Evolutionary conservation across 2,329 filamentous ascomycete genomes (phyloP).

Genomic region (Coleophoma crateriformis): DNA sequence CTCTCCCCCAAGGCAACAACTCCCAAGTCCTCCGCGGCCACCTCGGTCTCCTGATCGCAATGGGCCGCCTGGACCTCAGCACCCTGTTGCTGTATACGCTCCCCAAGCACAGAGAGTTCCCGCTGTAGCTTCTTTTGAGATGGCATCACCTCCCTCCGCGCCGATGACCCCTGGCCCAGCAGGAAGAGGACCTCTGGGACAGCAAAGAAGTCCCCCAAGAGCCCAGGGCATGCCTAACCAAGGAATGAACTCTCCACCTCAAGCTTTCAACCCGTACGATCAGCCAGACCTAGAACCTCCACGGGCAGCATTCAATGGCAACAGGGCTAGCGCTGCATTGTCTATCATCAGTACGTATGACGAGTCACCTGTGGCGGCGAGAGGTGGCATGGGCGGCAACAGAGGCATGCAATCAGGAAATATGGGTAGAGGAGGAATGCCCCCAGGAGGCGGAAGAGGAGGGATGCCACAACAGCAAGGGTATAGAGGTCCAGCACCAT

Average conservation of each 20-base stretch:
- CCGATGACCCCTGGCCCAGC: not conserved
- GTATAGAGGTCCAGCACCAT: not conserved
- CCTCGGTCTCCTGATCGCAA: not conserved
- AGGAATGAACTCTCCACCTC: not conserved
- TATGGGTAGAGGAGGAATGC: not conserved
- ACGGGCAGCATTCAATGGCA: not conserved
- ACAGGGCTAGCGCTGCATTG: not conserved
- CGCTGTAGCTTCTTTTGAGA: not conserved
- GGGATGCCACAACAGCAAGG: not conserved
- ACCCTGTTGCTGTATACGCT: not conserved
- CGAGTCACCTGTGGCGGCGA: not conserved
- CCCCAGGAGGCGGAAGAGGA: not conserved
- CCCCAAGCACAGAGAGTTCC: not conserved
- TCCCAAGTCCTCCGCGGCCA: not conserved
- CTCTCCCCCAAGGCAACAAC: not conserved
- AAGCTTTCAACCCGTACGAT: not conserved
- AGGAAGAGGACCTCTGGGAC: not conserved
- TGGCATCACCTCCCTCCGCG: not conserved
- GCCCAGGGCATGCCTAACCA: not conserved
- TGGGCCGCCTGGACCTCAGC: not conserved
- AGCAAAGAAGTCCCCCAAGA: not conserved
- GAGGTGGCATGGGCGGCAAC: not conserved
- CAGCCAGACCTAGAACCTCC: not conserved
- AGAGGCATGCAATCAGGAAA: not conserved
- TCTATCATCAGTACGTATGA: slow-evolving; percentile 1